Evolutionary conservation across 345 rosid genomes (phyloP), one percentile per base, ranked within the genome.

Genomic region (rapeseed (Brassica napus)): DNA sequence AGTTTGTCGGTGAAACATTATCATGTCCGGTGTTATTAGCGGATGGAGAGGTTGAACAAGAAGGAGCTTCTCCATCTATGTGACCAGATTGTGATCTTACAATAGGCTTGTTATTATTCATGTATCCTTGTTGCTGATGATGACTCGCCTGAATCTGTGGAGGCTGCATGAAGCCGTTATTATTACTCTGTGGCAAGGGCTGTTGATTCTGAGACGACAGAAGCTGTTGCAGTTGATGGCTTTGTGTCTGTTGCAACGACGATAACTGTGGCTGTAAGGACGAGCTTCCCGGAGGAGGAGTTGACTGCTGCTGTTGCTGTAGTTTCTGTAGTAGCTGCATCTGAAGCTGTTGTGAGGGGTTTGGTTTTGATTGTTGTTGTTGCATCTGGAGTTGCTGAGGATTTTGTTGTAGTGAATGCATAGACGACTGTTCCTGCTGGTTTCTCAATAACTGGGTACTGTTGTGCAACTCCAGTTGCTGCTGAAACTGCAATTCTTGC

Each of bases 21-120:
- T 71, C 76, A 73, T 88, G 94, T 79, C 91, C 89, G 31, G 83
- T 89, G 83, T 88, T 94, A 75, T 89, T 89, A 67, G 97, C 85
- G 2, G 97, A 94, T 65, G 97, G 98, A 0, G 98, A 94, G 80
- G 97, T 92, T 42, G 97, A 92, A 84, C 97, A 94, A 31, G 98
- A 92, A 71, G 97, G 97, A 76, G 92, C 89, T 72, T 94, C 97
- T 78, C 91, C 94, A 71, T 92, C 97, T 7, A 91, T 89, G 69
- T 86, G 87, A 68, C 86, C 85, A 57, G 97, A 94, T 63, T 81
- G 91, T 62, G 89, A 86, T 83, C 87, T 88, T 68, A 78, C 82
- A 54, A 63, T 30, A 34, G 71, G 66, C 58, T 85, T 82, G 49
- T 86, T 88, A 49, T 87, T 88, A 49, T 87, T 84, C 24, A 76